Conservation (phyloP, 2,329 filamentous ascomycete genomes). For the Epicoccum nigrum region DNA sequence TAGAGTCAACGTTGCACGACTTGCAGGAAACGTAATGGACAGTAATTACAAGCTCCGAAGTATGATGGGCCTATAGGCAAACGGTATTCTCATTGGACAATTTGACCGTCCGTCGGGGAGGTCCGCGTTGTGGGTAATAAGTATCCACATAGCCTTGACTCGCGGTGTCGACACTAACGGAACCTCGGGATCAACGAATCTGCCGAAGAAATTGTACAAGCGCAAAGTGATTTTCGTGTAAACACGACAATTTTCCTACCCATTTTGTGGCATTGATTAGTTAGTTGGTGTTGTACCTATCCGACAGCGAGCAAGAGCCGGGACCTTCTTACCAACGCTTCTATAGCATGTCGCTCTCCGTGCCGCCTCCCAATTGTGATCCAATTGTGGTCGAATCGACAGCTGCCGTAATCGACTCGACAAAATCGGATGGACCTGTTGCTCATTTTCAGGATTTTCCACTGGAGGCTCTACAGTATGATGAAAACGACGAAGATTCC, state of each 20-base stretch:
- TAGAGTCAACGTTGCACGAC: no score
- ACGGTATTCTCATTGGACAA: slow-evolving; percentile 4
- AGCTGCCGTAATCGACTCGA: background rate
- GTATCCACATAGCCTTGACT: slow-evolving; percentile 14
- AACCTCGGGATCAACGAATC: slow-evolving; percentile 9
- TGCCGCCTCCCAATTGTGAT: background rate
- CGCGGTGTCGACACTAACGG: slow-evolving; percentile 7
- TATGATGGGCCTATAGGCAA: slow-evolving; percentile 5
- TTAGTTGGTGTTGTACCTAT: no score
- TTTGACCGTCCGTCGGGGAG: slow-evolving; percentile 11
- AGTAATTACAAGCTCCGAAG: no score
- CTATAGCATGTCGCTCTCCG: slow-evolving; percentile 5
- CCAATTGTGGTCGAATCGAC: background rate
- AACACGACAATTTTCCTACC: no score
- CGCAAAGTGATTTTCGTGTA: no score
- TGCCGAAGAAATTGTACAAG: slow-evolving; percentile 10
- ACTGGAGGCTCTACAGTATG: slow-evolving; percentile 6
- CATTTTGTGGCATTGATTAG: no score
- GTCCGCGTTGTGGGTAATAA: slow-evolving; percentile 13
- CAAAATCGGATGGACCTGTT: background rate
- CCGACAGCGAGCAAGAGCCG: no score
- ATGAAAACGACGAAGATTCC: slow-evolving; percentile 2
- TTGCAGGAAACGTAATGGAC: no score
- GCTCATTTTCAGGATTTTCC: background rate
- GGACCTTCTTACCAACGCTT: no score